phyloP scores from a whole-genome alignment of 2,329 filamentous ascomycete species.

The Botryosphaeria agaves region DNA sequence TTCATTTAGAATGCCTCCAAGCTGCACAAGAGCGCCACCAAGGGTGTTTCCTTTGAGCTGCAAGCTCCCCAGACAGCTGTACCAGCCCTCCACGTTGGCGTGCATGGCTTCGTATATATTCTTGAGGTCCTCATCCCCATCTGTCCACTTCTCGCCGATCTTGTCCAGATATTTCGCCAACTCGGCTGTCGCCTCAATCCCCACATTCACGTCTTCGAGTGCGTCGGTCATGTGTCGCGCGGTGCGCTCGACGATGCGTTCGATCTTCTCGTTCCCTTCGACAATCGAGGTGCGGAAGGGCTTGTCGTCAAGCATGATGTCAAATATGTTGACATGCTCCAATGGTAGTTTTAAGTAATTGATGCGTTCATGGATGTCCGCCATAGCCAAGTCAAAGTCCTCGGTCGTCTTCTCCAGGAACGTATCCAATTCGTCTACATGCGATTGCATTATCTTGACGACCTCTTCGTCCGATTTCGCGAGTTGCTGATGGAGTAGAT shows the following conservation, averaged over 20 bases:
- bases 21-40: conserved; percentile 49
- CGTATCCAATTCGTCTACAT: conserved; percentile 86
- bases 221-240: conserved; percentile 58
- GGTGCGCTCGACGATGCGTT: conserved; percentile 73
- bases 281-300: conserved; percentile 69
- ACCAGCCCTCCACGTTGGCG: conserved; percentile 84
- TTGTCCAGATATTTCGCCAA: conserved; percentile 59
- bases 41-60: conserved; percentile 56
- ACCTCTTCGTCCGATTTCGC: conserved; percentile 83
- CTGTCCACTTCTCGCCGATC: conserved; percentile 44
- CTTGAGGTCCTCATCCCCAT: conserved; percentile 39
- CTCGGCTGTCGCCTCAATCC: conserved; percentile 56
- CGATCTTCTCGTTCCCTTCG: conserved; percentile 77
- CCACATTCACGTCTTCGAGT: conserved; percentile 62
- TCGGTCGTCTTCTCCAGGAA: conserved; percentile 77
- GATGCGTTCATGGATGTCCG: conserved; percentile 66
- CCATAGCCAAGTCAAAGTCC: conserved; percentile 61
- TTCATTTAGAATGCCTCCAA: conserved; percentile 63
- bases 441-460: conserved; percentile 71
- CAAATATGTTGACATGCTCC: conserved; percentile 66
- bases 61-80: conserved; percentile 59
- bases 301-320: conserved; percentile 73
- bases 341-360: conserved; percentile 69
- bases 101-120: conserved; percentile 82
- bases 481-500: conserved; percentile 66